phyloP scores from a whole-genome alignment of 148 eudicot genomes.

The Agrostemma githago region DNA sequence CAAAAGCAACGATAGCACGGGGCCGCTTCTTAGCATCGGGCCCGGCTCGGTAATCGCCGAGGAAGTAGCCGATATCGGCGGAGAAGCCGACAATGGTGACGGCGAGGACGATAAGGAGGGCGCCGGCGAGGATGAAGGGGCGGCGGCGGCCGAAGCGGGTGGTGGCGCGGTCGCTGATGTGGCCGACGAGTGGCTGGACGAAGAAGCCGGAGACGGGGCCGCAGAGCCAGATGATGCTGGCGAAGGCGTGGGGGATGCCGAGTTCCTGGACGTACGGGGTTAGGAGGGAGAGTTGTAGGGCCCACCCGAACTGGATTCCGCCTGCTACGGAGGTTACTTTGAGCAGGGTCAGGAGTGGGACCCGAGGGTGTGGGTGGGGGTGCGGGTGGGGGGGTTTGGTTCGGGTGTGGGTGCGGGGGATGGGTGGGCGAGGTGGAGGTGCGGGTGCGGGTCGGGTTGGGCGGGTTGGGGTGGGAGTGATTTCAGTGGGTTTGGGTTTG shows the following conservation, averaged over 20 bases:
- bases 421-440: background rate
- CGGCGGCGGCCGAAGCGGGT: constrained; percentile 68
- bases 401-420: constrained; percentile 1
- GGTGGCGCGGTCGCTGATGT: constrained; percentile 63
- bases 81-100: constrained; percentile 64
- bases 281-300: constrained; percentile 74
- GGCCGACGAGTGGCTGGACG: constrained; percentile 87
- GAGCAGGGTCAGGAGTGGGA: constrained; percentile 46
- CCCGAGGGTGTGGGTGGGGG: constrained; percentile 3
- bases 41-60: constrained; percentile 27
- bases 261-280: constrained; percentile 93
- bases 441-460: background rate
- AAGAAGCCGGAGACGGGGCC: constrained; percentile 89
- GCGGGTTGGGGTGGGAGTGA: background rate
- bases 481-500: background rate
- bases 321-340: constrained; percentile 75
- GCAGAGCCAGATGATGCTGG: constrained; percentile 88
- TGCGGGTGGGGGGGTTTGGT: constrained; percentile 21
- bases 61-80: constrained; percentile 70
- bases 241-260: constrained; percentile 90
- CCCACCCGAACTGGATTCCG: constrained; percentile 98
- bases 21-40: constrained; percentile 26
- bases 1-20: constrained; percentile 50
- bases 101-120: constrained; percentile 39
- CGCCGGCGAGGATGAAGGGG: constrained; percentile 66